These are phyloP conservation scores for Berkeleyomyces basicola DNA, from an alignment of 2,329 filamentous ascomycete genomes.

Conservation along the genomic window DNA sequence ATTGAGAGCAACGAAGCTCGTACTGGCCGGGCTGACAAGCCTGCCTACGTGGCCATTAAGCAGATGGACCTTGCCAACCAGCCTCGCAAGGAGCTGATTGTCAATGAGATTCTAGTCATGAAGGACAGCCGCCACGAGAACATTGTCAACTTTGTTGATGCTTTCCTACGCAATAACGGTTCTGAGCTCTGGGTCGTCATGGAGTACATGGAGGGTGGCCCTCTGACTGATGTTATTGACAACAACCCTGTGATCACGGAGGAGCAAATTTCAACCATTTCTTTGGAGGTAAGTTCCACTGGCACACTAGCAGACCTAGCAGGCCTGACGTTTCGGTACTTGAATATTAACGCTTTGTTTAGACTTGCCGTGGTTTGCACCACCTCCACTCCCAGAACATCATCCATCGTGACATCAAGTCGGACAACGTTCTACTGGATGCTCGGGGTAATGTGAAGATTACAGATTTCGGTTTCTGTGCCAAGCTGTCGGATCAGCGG, in stretches of 20 bases:
- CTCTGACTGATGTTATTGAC: constrained; percentile 95
- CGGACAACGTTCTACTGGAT: constrained; percentile 91
- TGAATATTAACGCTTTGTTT: constrained; percentile 13
- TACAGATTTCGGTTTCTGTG: constrained; percentile 97
- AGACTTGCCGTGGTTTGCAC: constrained; percentile 91
- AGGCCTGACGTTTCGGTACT: constrained; percentile 12
- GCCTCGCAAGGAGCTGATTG: constrained; percentile 92
- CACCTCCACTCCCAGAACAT: constrained; percentile 93
- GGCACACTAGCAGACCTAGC: no score
- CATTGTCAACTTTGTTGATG: constrained; percentile 97
- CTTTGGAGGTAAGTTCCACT: constrained; percentile 56
- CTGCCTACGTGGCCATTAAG: constrained; percentile 88
- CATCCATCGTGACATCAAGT: constrained; percentile 98
- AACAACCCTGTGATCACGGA: constrained; percentile 90
- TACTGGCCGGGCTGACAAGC: constrained; percentile 12
- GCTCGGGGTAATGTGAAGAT: constrained; percentile 94
- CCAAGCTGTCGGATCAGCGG: constrained; percentile 92
- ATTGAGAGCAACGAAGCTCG: constrained; percentile 63
- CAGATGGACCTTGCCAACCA: constrained; percentile 98
- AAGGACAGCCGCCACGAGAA: constrained; percentile 97
- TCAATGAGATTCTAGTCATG: constrained; percentile 99
- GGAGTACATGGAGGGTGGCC: constrained; percentile 99
- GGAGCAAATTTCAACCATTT: constrained; percentile 95
- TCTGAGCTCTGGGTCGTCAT: constrained; percentile 98
- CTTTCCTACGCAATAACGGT: constrained; percentile 87